A percentile compares a stretch with the other conserved stretches of the same genome.
Evolutionary conservation across 176 grass and related monocot species (phyloP).

Genomic region (Elymus sibiricus): DNA sequence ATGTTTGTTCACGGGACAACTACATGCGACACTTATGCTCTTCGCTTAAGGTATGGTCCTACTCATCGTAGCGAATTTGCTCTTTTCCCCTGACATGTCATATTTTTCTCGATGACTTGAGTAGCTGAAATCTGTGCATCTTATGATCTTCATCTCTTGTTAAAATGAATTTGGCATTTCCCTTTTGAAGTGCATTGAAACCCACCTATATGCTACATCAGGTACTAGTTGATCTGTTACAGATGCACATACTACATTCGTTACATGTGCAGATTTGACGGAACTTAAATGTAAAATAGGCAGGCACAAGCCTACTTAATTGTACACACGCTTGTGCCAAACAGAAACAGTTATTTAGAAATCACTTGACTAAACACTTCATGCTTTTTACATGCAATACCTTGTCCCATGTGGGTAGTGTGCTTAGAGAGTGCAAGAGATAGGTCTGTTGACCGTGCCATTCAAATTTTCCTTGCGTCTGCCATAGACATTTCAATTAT

Average conservation of each 20-base stretch:
- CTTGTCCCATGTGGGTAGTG: neutral
- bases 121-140: neutral
- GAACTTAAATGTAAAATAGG: neutral
- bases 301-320: neutral
- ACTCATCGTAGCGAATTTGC: neutral
- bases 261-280: neutral
- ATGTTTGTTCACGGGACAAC: constrained; percentile 82
- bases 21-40: constrained; percentile 79
- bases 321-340: constrained; percentile 1
- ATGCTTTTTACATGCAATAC: neutral
- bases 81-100: neutral
- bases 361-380: neutral
- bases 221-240: neutral
- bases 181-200: neutral
- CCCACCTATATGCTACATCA: neutral
- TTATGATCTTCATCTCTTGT: neutral
- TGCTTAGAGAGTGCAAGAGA: neutral
- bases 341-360: neutral
- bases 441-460: neutral
- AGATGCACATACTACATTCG: neutral
- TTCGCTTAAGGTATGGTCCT: constrained; percentile 58
- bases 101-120: neutral
- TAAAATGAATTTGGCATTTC: constrained; percentile 13
- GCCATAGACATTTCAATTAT: neutral
- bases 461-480: neutral